Percentiles rank a stretch among this genome's conserved stretches.
Conservation (phyloP, 352 stramenopile genomes). For the Phytophthora agathidicida region DNA sequence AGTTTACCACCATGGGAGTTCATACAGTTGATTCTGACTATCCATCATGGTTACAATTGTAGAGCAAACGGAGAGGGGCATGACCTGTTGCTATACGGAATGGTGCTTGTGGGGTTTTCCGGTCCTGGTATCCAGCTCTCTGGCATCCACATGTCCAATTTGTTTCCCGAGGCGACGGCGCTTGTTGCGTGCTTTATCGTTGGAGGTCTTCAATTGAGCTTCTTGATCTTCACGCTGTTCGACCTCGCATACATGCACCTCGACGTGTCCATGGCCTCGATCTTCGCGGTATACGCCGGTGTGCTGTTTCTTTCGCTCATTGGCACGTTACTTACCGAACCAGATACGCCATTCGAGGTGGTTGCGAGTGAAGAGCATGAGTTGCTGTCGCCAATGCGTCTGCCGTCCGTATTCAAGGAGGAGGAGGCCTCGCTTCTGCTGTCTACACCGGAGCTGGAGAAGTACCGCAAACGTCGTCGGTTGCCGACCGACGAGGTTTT, state of each 20-base stretch:
- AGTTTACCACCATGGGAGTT: not conserved
- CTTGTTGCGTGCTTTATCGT: conserved; percentile 78
- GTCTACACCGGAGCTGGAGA: conserved; percentile 56
- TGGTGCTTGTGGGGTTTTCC: conserved; percentile 68
- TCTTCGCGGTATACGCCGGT: conserved; percentile 61
- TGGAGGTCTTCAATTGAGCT: conserved; percentile 70
- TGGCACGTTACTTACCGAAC: conserved; percentile 58
- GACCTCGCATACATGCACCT: conserved; percentile 49
- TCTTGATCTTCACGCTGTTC: conserved; percentile 78
- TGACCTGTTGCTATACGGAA: conserved; percentile 63
- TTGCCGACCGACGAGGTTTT: conserved; percentile 39
- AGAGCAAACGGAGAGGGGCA: conserved; percentile 34
- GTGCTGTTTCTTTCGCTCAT: conserved; percentile 59
- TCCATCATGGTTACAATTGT: not conserved
- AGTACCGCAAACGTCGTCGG: conserved; percentile 31
- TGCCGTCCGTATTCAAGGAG: conserved; percentile 66
- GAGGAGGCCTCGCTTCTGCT: conserved; percentile 53
- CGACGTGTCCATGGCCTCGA: conserved; percentile 40
- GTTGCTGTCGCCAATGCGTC: conserved; percentile 59
- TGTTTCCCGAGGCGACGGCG: conserved; percentile 72
- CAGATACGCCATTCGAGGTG: conserved; percentile 56
- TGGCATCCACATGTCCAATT: conserved; percentile 77
- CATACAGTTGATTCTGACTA: conserved; percentile 9
- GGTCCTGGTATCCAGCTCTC: conserved; percentile 70
- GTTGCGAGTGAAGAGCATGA: conserved; percentile 40